Evolutionary conservation across 2,329 filamentous ascomycete genomes (phyloP), one percentile per base, ranked within the genome.

Genomic region (Dactylellina leptospora): DNA sequence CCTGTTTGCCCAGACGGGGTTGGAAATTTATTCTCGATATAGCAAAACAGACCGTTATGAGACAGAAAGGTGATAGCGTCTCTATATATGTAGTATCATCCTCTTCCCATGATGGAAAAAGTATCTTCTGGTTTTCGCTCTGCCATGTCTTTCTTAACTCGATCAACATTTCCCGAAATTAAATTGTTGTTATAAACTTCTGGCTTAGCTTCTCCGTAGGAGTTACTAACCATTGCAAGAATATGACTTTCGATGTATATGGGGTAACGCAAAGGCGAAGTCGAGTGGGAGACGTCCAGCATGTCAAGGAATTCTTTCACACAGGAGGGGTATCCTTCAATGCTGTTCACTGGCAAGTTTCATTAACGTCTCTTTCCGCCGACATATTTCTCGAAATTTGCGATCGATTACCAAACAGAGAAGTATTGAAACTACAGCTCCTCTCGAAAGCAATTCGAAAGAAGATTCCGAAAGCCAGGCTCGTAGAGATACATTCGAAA

Each of bases 331-430:
- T 33, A 9, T 2, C 33, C 2, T 30, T 33, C 9, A 51, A 51
- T 2, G 11, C 11, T 8, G 16, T 30, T 18, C 20, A 3, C 27
- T 51, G 47, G 47, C 22, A 30, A 3, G 22, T 25, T 3, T 55
- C 45, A 20, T 51, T 71, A 25, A 55, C 64, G 2, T 40, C 18
- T n/a, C 51, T 71, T 0, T 58, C 64, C 2, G 20, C 51, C 8
- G 50, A 71, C 16, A 62, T 71, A 28, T 45, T 71, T n/a, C 53
- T 56, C 56, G 40, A 58, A 9, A 62, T 71, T 13, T 71, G 64
- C 45, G 56, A 62, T n/a, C 56, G 23, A 8, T 58, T 71, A 1
- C 28, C 56, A 6, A 51, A 71, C 36, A 71, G 45, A 22, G 64
- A 71, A 22, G 50, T 71, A 8, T 25, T 71, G 5, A 56, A 71